Base-by-base conservation (phyloP, 2,329 filamentous ascomycete species). In the Hymenoscyphus fructigenus region DNA sequence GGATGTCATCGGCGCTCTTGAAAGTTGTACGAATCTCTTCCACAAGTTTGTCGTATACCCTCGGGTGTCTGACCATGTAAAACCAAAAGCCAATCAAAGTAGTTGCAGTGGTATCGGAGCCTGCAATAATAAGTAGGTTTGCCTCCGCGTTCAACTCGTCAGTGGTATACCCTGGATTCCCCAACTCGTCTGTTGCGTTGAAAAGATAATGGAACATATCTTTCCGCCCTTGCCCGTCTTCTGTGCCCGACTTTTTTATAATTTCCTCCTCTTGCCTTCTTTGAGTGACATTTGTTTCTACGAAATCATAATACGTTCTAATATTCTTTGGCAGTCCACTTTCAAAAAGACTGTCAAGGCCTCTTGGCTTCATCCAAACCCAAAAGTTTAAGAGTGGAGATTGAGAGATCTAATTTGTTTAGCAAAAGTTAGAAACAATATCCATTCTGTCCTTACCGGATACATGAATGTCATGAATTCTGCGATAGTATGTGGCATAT, bases 191-290 rank as follows among this genome's bases (percentile, higher is more conserved):
- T 57, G 84, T 84, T 6, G 89, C 88, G 72, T 88, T 88, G 66
- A 91, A 83, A 14, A 92, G 83, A 75, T 91, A 88, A 77, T 91
- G 87, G 79, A 92, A 91, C 79, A 91, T 91, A 23, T 65, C 63
- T 47, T 59, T 59, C 32, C 63, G 26, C 12, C n/a, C n/a, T 14
- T 41, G 26, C 9, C 29, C 41, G n/a, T 58, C 20, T 28, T 38
- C 10, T 6, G 20, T 7, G 34, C 26, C 20, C 5, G 38, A 23
- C 2, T 41, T 23, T 28, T 53, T 12, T 1, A 55, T 12, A 36
- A 29, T 20, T 50, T 65, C 29, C 55, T 59, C 56, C 53, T 63
- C 59, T 5, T 28, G 7, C 2, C 15, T 38, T 44, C 63, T 28
- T 32, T 57, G 20, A 10, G 15, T 17, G 10, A 62, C 32, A 55